Conservation (phyloP, 2,329 filamentous ascomycete genomes). For the Penicillium expansum region DNA sequence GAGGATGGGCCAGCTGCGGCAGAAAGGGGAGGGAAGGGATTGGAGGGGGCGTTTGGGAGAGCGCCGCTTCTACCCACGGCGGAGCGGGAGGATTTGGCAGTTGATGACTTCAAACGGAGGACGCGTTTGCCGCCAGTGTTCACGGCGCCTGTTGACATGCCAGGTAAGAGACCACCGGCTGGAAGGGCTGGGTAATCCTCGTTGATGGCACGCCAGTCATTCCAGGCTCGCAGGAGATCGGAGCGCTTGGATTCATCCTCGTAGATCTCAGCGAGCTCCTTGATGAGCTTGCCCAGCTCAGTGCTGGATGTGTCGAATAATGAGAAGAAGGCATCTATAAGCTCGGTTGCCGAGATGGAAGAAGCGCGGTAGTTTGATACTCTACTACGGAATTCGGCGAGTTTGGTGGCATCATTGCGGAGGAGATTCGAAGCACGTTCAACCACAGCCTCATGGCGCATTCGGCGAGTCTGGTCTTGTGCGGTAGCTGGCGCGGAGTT, state of each 20-base stretch:
- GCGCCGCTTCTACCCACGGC: slow-evolving; percentile 59
- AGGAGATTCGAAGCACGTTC: slow-evolving; percentile 81
- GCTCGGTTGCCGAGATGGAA: slow-evolving; percentile 66
- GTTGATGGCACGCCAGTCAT: slow-evolving; percentile 92
- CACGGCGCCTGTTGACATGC: slow-evolving; percentile 44
- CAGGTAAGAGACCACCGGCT: slow-evolving; percentile 65
- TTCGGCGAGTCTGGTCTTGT: slow-evolving; percentile 74
- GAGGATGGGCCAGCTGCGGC: slow-evolving; percentile 22
- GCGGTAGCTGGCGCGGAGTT: slow-evolving; percentile 55
- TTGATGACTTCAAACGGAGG: slow-evolving; percentile 66
- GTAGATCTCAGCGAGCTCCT: slow-evolving; percentile 89
- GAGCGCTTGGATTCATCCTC: slow-evolving; percentile 75
- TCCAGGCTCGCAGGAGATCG: slow-evolving; percentile 77
- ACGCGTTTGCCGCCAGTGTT: slow-evolving; percentile 58
- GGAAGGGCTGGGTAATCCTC: slow-evolving; percentile 92
- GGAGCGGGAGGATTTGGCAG: slow-evolving; percentile 64
- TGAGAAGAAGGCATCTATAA: slow-evolving; percentile 84
- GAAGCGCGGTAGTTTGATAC: slow-evolving; percentile 76
- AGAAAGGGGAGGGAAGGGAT: slow-evolving; percentile 49
- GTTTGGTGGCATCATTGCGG: slow-evolving; percentile 70
- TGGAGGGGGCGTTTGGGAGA: slow-evolving; percentile 41
- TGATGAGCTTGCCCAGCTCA: slow-evolving; percentile 82
- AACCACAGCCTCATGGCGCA: slow-evolving; percentile 79
- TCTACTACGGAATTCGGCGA: slow-evolving; percentile 72
- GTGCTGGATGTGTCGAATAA: slow-evolving; percentile 79